Percentiles rank a stretch among this genome's conserved stretches.
Evolutionary conservation across 2,329 filamentous ascomycete genomes (phyloP).

Genomic region (Aspergillus pseudoterreus): DNA sequence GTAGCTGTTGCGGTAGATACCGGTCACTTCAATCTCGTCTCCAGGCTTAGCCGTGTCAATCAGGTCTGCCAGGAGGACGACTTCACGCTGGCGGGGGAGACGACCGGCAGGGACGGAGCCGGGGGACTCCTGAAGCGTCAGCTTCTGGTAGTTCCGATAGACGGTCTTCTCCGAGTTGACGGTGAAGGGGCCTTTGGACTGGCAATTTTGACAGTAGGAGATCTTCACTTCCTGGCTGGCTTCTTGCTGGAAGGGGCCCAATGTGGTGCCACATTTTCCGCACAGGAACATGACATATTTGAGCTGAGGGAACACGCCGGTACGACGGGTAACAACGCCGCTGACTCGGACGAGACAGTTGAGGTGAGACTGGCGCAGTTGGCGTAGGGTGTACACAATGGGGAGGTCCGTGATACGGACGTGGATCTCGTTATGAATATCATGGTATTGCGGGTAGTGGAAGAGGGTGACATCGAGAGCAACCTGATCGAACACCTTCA

Average conservation of each 20-base stretch:
- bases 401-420: conserved; percentile 94
- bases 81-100: conserved; percentile 86
- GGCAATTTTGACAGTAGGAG: conserved; percentile 93
- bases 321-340: conserved; percentile 90
- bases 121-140: conserved; percentile 94
- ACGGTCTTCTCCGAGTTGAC: conserved; percentile 97
- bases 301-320: conserved; percentile 92
- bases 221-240: conserved; percentile 95
- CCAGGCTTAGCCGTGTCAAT: conserved; percentile 96
- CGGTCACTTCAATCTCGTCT: conserved; percentile 95
- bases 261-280: conserved; percentile 82
- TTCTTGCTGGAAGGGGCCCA: conserved; percentile 96
- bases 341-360: conserved; percentile 94
- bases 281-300: conserved; percentile 99
- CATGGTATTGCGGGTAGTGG: conserved; percentile 95
- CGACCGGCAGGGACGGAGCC: conserved; percentile 95
- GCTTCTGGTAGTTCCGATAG: conserved; percentile 97
- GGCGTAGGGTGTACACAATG: conserved; percentile 89
- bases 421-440: conserved; percentile 96
- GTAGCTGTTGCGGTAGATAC: conserved; percentile 97
- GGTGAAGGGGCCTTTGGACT: conserved; percentile 90
- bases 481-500: conserved; percentile 94
- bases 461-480: conserved; percentile 94
- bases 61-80: conserved; percentile 92
- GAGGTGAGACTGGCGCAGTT: conserved; percentile 89